Evolutionary conservation across 2,329 filamentous ascomycete species (phyloP).

Genomic region (Dothistroma septosporum): DNA sequence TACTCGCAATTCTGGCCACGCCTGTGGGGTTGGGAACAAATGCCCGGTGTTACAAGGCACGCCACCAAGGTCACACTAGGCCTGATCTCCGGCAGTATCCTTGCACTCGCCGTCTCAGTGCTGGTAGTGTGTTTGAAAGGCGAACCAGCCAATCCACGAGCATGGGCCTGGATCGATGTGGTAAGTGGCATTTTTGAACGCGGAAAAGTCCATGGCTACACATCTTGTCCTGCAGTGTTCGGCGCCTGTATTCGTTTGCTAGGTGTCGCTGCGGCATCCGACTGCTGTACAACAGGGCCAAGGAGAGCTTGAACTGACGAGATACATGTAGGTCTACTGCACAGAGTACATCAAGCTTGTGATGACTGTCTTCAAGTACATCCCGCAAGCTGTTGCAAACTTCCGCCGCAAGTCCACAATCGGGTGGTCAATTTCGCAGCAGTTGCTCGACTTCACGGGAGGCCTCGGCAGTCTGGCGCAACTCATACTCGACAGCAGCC

Average conservation of each 20-base stretch:
- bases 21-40: conserved; percentile 70
- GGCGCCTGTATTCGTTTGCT: not conserved
- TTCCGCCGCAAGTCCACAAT: conserved; percentile 77
- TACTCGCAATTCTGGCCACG: conserved; percentile 69
- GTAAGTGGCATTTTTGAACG: conserved; percentile 38
- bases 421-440: conserved; percentile 83
- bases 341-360: conserved; percentile 85
- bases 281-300: not conserved
- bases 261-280: not conserved
- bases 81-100: conserved; percentile 64
- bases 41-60: conserved; percentile 46
- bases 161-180: conserved; percentile 63
- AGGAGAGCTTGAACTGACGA: not conserved
- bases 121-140: conserved; percentile 45
- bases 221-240: not conserved
- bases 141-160: conserved; percentile 43
- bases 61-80: conserved; percentile 61
- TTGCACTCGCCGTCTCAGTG: conserved; percentile 51
- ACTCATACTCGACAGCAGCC: conserved; percentile 75
- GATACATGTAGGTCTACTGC: conserved; percentile 52
- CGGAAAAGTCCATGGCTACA: not conserved
- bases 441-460: conserved; percentile 77
- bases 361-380: conserved; percentile 87
- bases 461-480: conserved; percentile 78
- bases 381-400: conserved; percentile 80